phyloP scores from a whole-genome alignment of 2,329 filamentous ascomycete species.

The Cryphonectria nitschkei region DNA sequence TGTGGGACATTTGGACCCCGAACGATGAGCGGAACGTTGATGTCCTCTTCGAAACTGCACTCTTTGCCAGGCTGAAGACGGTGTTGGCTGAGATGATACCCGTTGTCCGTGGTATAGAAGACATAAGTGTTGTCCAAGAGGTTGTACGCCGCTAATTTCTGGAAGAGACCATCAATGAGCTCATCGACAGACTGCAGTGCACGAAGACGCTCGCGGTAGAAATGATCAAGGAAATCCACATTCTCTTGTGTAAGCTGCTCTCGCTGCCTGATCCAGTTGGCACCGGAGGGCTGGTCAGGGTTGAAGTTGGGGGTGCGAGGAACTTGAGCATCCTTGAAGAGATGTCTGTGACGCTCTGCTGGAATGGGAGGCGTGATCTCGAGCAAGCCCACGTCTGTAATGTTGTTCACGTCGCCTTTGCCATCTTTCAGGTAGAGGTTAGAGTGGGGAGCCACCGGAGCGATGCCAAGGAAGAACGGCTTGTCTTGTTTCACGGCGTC shows the following conservation, averaged over 20 bases:
- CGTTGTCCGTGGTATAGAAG: constrained; percentile 62
- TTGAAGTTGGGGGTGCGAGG: constrained; percentile 70
- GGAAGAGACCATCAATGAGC: constrained; percentile 52
- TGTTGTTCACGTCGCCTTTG: constrained; percentile 38
- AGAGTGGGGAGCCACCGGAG: constrained; percentile 62
- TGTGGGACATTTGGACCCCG: constrained; percentile 58
- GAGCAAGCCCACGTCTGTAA: constrained; percentile 54
- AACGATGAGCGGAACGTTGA: constrained; percentile 62
- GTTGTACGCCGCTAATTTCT: constrained; percentile 50
- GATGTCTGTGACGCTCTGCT: constrained; percentile 60
- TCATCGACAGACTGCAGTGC: constrained; percentile 60
- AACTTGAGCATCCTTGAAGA: constrained; percentile 62
- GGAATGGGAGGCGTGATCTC: constrained; percentile 55
- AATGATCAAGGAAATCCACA: constrained; percentile 52
- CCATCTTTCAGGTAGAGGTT: constrained; percentile 34
- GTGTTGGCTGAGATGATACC: constrained; percentile 63
- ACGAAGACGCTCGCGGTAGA: constrained; percentile 55
- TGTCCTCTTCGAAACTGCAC: constrained; percentile 62
- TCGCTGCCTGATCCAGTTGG: constrained; percentile 48
- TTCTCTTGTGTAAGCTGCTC: constrained; percentile 41
- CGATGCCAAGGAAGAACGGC: constrained; percentile 70
- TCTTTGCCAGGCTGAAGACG: constrained; percentile 60
- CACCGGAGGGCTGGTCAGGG: constrained; percentile 52
- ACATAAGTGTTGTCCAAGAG: constrained; percentile 65
- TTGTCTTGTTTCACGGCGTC: neutral